Base-by-base conservation (phyloP, 1,139 yeast genomes). In the Taphrina confusa region DNA sequence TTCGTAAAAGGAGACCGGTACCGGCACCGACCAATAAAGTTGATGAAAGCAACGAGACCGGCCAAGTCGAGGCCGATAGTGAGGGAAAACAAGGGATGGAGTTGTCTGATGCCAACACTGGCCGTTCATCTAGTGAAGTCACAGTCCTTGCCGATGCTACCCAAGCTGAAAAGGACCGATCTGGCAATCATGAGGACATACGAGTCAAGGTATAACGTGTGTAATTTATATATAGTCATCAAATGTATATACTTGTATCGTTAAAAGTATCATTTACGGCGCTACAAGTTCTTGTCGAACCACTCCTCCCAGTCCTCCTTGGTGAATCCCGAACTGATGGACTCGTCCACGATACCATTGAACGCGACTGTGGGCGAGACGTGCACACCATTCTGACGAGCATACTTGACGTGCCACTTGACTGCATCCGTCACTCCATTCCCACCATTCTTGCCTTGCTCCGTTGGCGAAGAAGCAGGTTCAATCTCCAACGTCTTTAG, bases 311-410 rank as follows among this genome's bases (percentile, higher is more conserved):
- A 66, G 22, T 66, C 62, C 33, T 66, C 66, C 14, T 47, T 23
- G 4, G 63, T 47, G 67, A 67, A 66, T 4, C 63, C 54, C 3
- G 69, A 66, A 25, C 63, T 46, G 47, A 67, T 60, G 33, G 45
- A 28, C 23, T 47, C 46, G 27, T 74, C 76, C 18, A 73, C 76
- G 56, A 86, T 79, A 0, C 96, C 96, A 69, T 88, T 81, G 55
- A 89, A 74, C 31, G 81, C 74, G 14, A 87, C 85, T 1, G 95
- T 83, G n/a, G 97, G 97, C 1, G 94, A 86, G 27, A 86, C 83
- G 70, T 89, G 96, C 45, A 87, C 81, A 36, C 94, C 89, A 45
- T 83, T 82, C 62, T 87, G 88, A 69, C 96, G 80, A 58, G 83
- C 49, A 16, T 31, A 40, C 47, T 60, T 44, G 52, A 60, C 33